phyloP scores from a whole-genome alignment of 2,329 filamentous ascomycete genomes.

The Paecilomyces variotii region DNA sequence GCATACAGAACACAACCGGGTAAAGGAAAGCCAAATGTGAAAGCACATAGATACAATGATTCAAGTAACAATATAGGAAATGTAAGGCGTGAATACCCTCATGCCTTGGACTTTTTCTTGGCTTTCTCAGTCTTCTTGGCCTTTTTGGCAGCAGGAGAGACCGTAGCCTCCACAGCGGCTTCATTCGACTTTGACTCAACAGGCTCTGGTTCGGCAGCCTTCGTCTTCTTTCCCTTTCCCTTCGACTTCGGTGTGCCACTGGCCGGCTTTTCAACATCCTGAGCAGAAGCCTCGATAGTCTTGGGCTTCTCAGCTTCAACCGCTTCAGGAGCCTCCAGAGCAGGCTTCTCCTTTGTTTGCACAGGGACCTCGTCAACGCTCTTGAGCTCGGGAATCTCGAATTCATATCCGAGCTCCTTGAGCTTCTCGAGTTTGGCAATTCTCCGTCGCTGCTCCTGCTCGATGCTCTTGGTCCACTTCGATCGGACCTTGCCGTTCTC shows the following conservation, averaged over 20 bases:
- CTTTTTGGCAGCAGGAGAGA: conserved; percentile 21
- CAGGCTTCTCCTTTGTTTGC: conserved; percentile 23
- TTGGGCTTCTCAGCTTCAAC: conserved; percentile 12
- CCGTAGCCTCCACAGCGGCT: conserved; percentile 4
- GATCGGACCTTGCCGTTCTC: conserved; percentile 65
- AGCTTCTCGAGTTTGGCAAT: conserved; percentile 63
- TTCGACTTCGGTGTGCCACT: conserved; percentile 27
- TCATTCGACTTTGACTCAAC: conserved; percentile 6
- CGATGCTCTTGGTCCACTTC: conserved; percentile 69
- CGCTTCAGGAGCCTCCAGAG: conserved; percentile 25
- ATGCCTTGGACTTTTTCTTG: conserved; percentile 26
- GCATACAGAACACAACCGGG: not conserved
- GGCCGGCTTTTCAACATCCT: conserved; percentile 14
- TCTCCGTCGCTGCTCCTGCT: conserved; percentile 64
- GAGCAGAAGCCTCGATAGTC: conserved; percentile 14
- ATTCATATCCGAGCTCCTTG: conserved; percentile 75
- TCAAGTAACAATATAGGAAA: conserved; percentile 5
- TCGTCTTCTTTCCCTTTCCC: conserved; percentile 15
- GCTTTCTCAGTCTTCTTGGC: conserved; percentile 23
- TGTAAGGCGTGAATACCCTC: conserved; percentile 6
- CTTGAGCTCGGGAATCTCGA: conserved; percentile 66
- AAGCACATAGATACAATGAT: not conserved
- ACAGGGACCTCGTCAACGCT: conserved; percentile 46
- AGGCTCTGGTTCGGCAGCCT: not conserved
- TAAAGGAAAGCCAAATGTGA: not conserved